Conservation (phyloP, 202 grass and related monocot genomes). For the Cymbopogon flexuosus region DNA sequence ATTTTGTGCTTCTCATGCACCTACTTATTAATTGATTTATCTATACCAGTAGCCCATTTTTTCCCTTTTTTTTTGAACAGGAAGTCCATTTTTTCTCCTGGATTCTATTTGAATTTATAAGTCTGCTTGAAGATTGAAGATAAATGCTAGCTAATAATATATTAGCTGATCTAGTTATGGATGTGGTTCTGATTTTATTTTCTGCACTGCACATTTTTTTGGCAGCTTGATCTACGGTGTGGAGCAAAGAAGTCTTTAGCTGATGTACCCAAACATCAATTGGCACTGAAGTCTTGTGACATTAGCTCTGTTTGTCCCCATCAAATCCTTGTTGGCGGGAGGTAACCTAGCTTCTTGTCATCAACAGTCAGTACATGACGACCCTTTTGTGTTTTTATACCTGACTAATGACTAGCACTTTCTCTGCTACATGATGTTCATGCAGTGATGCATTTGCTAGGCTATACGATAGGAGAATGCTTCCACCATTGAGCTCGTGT, state of each 20-base stretch:
- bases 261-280: conserved; percentile 54
- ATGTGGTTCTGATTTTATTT: conserved; percentile 33
- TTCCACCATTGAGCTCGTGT: conserved; percentile 74
- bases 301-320: conserved; percentile 87
- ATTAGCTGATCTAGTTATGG: background rate
- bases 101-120: conserved; percentile 13
- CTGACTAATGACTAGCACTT: conserved; percentile 27
- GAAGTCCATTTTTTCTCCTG: background rate
- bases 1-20: background rate
- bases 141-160: conserved; percentile 6
- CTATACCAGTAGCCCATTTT: background rate
- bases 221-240: conserved; percentile 83
- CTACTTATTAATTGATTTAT: background rate
- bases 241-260: conserved; percentile 85
- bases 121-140: background rate
- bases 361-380: conserved; percentile 10
- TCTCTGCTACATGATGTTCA: conserved; percentile 26
- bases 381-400: conserved; percentile 2
- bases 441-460: conserved; percentile 83
- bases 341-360: conserved; percentile 43
- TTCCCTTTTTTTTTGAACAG: no score
- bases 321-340: conserved; percentile 88
- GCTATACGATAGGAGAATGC: conserved; percentile 93
- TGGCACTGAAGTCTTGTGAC: conserved; percentile 87
- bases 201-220: conserved; percentile 28